These are phyloP conservation scores for Apiotrichum domesticum DNA, from an alignment of 1,284 basidiomycete species.

Conservation along the genomic window DNA sequence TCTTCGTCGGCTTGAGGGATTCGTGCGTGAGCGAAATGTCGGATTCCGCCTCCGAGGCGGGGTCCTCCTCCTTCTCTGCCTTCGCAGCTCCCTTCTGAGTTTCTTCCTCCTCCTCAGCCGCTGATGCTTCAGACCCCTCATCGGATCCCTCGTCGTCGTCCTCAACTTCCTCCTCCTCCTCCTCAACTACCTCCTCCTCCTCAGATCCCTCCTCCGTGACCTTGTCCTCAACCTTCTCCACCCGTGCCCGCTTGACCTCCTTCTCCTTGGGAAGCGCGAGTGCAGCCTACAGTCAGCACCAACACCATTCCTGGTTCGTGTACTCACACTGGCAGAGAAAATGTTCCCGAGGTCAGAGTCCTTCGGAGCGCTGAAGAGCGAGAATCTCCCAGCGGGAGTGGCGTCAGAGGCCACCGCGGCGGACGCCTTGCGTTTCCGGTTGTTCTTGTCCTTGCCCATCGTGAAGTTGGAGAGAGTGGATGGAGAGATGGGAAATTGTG, in stretches of 20 bases:
- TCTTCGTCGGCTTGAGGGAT: neutral
- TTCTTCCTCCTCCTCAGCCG: slow-evolving; percentile 5
- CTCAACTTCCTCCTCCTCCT: neutral
- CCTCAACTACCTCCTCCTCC: neutral
- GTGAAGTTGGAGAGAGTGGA: neutral
- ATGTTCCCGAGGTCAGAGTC: slow-evolving; percentile 44
- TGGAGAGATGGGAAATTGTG: neutral
- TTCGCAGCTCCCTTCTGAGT: neutral
- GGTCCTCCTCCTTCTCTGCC: neutral
- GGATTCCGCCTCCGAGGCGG: neutral
- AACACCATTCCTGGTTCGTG: neutral
- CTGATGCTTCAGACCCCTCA: neutral
- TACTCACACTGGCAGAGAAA: slow-evolving; percentile 47
- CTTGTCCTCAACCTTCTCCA: neutral
- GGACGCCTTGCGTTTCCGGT: slow-evolving; percentile 31
- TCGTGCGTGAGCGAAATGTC: neutral
- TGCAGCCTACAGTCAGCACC: slow-evolving; percentile 21
- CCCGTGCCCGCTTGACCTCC: slow-evolving; percentile 8
- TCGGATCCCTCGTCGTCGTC: neutral
- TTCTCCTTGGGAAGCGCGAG: slow-evolving; percentile 21
- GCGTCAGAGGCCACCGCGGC: neutral
- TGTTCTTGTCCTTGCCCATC: slow-evolving; percentile 17
- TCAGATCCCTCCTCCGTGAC: slow-evolving; percentile 12
- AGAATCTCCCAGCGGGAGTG: slow-evolving; percentile 17
- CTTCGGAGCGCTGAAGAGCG: slow-evolving; percentile 29